Evolutionary conservation across 2,329 filamentous ascomycete species (phyloP).

Genomic region (Pseudocercospora vitis): DNA sequence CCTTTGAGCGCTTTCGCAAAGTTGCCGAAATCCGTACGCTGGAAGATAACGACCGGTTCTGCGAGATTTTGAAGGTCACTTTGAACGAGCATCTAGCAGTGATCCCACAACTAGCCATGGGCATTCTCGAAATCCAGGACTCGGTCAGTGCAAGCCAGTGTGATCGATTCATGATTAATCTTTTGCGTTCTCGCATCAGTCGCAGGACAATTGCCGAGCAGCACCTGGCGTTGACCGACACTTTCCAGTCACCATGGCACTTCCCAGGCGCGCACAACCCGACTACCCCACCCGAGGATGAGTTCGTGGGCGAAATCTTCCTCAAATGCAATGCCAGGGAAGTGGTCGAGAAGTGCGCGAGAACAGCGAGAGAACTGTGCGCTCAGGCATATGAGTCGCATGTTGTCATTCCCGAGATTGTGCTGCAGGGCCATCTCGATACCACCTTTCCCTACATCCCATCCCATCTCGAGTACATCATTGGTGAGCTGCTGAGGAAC

Average conservation of each 20-base stretch:
- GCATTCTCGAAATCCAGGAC: constrained; percentile 84
- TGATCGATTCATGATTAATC: constrained; percentile 92
- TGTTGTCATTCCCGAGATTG: constrained; percentile 74
- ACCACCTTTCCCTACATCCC: constrained; percentile 96
- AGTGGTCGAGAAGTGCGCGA: constrained; percentile 79
- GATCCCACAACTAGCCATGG: constrained; percentile 92
- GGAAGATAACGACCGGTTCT: constrained; percentile 87
- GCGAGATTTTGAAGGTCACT: constrained; percentile 74
- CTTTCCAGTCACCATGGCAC: constrained; percentile 87
- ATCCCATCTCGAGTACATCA: constrained; percentile 93
- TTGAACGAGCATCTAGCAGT: constrained; percentile 87
- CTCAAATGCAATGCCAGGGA: constrained; percentile 88
- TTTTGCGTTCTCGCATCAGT: constrained; percentile 88
- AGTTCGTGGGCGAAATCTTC: constrained; percentile 95
- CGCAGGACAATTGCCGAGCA: constrained; percentile 96
- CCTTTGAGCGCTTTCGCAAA: constrained; percentile 88
- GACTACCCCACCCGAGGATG: constrained; percentile 61
- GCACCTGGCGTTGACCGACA: constrained; percentile 90
- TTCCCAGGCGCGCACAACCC: constrained; percentile 72
- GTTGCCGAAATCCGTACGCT: constrained; percentile 79
- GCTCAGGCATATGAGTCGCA: constrained; percentile 71
- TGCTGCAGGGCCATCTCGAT: constrained; percentile 77
- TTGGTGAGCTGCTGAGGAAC: constrained; percentile 91
- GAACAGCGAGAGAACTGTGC: constrained; percentile 72
- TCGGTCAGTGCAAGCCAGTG: constrained; percentile 78